phyloP scores from a whole-genome alignment of 2,329 filamentous ascomycete species.

The Aspergillus tamarii region DNA sequence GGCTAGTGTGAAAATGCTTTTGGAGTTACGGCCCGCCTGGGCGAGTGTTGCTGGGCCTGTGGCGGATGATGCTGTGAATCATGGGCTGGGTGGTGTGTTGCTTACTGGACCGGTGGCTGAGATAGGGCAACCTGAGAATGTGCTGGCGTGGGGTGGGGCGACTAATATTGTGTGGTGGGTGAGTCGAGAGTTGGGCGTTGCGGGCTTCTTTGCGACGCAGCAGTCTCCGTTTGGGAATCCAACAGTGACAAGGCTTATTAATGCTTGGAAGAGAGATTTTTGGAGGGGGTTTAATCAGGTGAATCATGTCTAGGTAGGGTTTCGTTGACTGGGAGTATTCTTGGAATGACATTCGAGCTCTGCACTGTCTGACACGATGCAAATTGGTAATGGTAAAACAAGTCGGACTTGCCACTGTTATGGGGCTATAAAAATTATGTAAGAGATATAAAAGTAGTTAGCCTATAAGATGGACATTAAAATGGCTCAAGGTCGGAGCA shows the following conservation, averaged over 20 bases:
- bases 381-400: not conserved
- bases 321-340: not conserved
- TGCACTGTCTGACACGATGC: not conserved
- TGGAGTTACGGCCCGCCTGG: conserved; percentile 8
- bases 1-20: not conserved
- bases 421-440: not conserved
- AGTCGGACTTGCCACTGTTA: not conserved
- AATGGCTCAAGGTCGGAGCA: not conserved
- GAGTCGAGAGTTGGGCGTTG: conserved; percentile 5
- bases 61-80: conserved; percentile 6
- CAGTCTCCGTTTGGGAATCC: conserved; percentile 12
- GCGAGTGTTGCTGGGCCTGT: conserved; percentile 5
- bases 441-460: not conserved
- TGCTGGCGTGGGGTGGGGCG: conserved; percentile 14
- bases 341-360: not conserved
- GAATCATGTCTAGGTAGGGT: not conserved
- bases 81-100: conserved; percentile 8
- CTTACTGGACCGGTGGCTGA: not conserved
- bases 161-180: conserved; percentile 13
- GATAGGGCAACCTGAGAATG: conserved; percentile 5
- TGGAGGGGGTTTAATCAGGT: not conserved
- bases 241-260: conserved; percentile 7
- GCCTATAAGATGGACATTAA: not conserved
- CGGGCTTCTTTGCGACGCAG: conserved; percentile 9
- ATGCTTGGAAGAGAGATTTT: not conserved